phyloP scores from a whole-genome alignment of 441 rosid species.

The Gossypium davidsonii region DNA sequence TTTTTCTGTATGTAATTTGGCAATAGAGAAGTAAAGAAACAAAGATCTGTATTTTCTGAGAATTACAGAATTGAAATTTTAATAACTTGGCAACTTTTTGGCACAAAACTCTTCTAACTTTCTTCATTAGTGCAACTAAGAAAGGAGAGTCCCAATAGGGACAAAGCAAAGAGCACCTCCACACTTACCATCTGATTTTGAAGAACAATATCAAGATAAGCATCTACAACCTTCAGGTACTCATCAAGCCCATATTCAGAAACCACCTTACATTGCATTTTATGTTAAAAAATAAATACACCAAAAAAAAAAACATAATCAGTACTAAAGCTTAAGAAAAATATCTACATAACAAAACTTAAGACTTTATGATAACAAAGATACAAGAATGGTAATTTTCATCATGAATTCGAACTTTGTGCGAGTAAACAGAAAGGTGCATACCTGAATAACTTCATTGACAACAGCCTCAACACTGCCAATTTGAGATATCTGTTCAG shows the following conservation, averaged over 20 bases:
- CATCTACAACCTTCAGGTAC: conserved; percentile 71
- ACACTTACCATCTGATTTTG: conserved; percentile 67
- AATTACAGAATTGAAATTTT: neutral
- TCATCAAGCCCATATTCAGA: conserved; percentile 53
- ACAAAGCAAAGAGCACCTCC: neutral
- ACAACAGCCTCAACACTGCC: conserved; percentile 37
- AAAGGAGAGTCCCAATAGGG: neutral
- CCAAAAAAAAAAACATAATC: neutral
- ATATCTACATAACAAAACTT: neutral
- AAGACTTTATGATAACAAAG: conserved; percentile 6
- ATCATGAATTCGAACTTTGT: conserved; percentile 2
- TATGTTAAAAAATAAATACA: conserved; percentile 10
- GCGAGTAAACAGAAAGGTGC: neutral
- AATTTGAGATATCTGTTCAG: conserved; percentile 40
- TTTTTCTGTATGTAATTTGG: neutral
- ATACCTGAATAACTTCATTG: conserved; percentile 65
- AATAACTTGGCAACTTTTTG: neutral
- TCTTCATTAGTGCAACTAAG: neutral
- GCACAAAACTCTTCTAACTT: neutral
- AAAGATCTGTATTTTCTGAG: neutral
- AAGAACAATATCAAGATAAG: conserved; percentile 71
- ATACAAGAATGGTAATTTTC: neutral
- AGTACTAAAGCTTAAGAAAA: neutral
- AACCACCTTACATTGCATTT: conserved; percentile 40
- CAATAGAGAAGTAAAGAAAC: neutral